A percentile compares a stretch with the other conserved stretches of the same genome.
phyloP scores from a whole-genome alignment of 148 eudicot species.

The Vaccinium macrocarpon region DNA sequence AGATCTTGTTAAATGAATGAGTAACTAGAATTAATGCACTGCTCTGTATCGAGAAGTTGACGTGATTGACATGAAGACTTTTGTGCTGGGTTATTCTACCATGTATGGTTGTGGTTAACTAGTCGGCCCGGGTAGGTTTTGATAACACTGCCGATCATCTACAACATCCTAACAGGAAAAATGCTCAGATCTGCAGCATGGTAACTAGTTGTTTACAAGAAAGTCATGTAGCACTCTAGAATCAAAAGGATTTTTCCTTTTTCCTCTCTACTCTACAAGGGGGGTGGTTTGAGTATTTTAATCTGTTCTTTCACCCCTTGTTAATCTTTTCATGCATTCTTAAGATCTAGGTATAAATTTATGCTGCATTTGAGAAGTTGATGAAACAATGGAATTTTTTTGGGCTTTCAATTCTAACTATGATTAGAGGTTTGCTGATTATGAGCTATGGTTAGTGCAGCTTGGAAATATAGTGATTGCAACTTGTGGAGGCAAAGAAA shows the following conservation, averaged over 20 bases:
- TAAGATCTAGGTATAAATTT: not conserved
- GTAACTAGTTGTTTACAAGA: not conserved
- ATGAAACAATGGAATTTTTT: not conserved
- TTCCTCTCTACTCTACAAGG: not conserved
- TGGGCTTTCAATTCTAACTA: not conserved
- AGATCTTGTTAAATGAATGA: too few species aligned
- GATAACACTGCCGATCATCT: not conserved
- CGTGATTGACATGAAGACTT: too few species aligned
- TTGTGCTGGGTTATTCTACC: too few species aligned
- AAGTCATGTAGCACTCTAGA: not conserved
- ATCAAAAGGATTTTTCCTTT: not conserved
- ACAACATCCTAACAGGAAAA: not conserved
- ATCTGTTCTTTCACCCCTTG: not conserved
- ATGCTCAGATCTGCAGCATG: not conserved
- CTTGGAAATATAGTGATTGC: slow-evolving; percentile 89
- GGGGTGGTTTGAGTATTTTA: not conserved
- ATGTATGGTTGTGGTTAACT: too few species aligned
- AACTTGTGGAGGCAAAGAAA: slow-evolving; percentile 91
- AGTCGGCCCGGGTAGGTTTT: too few species aligned
- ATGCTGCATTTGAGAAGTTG: not conserved
- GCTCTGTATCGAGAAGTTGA: too few species aligned
- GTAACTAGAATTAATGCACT: too few species aligned
- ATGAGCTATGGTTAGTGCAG: slow-evolving; percentile 36
- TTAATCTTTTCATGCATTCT: not conserved
- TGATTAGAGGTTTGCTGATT: slow-evolving; percentile 4